phyloP scores from a whole-genome alignment of 176 grass and related monocot species.

The Aegilops umbellulata region DNA sequence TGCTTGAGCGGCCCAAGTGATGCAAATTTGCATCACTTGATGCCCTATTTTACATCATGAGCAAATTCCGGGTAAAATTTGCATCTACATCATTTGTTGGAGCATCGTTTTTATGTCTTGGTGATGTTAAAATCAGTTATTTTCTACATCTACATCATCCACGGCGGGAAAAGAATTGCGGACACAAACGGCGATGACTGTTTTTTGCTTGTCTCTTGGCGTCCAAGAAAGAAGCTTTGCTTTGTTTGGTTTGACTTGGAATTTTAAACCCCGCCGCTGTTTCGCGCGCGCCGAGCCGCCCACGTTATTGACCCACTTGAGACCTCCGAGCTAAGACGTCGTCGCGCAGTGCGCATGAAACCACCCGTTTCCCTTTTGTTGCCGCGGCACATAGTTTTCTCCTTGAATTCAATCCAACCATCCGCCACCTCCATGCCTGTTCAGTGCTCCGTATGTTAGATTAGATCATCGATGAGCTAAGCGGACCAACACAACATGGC shows the following conservation, averaged over 20 bases:
- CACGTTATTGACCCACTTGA: constrained; percentile 26
- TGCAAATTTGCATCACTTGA: too few relatives aligned
- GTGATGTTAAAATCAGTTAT: too few relatives aligned
- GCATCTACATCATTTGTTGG: too few relatives aligned
- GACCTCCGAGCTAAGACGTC: neutral
- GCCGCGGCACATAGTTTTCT: constrained; percentile 31
- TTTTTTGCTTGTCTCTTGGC: neutral
- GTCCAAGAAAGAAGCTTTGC: constrained; percentile 3
- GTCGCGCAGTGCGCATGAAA: neutral
- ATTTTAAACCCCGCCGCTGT: constrained; percentile 11
- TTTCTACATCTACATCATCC: too few relatives aligned
- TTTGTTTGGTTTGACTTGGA: neutral
- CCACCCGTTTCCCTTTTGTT: neutral
- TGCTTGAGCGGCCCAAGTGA: too few relatives aligned
- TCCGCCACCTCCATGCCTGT: neutral
- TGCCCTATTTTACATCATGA: too few relatives aligned
- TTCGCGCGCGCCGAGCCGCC: constrained; percentile 25
- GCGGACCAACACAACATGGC: constrained; percentile 4
- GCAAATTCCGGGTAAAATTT: too few relatives aligned
- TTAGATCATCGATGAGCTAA: neutral
- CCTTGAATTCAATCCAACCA: neutral
- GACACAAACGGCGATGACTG: neutral
- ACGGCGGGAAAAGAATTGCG: too few relatives aligned
- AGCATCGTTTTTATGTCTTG: too few relatives aligned
- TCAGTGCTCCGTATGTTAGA: neutral